Percentiles rank a stretch among this genome's conserved stretches.
Evolutionary conservation across 768 basidiomycete species (phyloP).

Genomic region (Rhizopogon sp.): DNA sequence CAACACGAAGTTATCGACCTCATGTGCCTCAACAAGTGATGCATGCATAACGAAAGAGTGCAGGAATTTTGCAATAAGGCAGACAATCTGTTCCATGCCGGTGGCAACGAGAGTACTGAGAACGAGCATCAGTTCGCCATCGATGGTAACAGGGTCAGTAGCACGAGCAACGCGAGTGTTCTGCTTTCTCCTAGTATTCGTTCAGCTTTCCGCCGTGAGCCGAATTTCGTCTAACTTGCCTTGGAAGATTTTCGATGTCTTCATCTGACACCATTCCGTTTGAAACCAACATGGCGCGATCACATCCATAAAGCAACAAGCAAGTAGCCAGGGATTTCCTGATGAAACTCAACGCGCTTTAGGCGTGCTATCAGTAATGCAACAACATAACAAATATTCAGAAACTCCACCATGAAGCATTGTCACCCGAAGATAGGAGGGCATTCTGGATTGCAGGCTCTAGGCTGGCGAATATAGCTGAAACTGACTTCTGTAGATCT

Average conservation of each 20-base stretch:
- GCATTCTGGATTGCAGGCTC: constrained; percentile 32
- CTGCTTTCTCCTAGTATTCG: constrained; percentile 40
- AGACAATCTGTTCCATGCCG: constrained; percentile 43
- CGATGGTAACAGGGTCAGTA: constrained; percentile 58
- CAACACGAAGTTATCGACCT: constrained; percentile 70
- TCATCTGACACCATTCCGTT: constrained; percentile 42
- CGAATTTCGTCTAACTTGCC: constrained; percentile 33
- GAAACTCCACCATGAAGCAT: constrained; percentile 31
- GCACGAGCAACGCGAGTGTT: constrained; percentile 35
- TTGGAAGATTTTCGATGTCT: constrained; percentile 47
- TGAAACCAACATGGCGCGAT: constrained; percentile 40
- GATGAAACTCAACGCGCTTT: constrained; percentile 42
- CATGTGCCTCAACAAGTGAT: constrained; percentile 56
- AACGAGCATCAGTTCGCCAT: constrained; percentile 50
- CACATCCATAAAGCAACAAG: constrained; percentile 64
- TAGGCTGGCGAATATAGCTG: constrained; percentile 43
- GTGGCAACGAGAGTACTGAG: constrained; percentile 47
- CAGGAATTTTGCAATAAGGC: constrained; percentile 58
- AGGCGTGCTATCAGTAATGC: background rate
- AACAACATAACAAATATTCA: background rate
- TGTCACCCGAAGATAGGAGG: constrained; percentile 25
- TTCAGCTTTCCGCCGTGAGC: background rate
- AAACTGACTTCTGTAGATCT: constrained; percentile 48
- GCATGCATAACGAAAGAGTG: constrained; percentile 55
- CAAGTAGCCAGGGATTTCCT: constrained; percentile 57